A percentile compares a stretch with the other conserved stretches of the same genome.
phyloP scores from a whole-genome alignment of 2,329 filamentous ascomycete genomes.

The Hypoxylon sp. region DNA sequence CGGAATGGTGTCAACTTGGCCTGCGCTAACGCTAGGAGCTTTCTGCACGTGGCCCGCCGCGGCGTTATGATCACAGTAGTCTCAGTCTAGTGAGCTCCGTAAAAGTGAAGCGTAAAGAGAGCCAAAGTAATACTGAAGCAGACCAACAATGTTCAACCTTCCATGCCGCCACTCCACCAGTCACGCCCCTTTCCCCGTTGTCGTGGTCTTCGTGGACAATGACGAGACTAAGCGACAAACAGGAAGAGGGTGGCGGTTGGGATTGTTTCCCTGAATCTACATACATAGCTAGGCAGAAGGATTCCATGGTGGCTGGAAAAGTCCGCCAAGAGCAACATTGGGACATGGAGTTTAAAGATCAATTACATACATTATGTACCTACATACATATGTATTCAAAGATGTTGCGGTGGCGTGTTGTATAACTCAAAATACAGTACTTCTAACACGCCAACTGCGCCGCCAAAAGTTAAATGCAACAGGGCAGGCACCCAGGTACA shows the following conservation, averaged over 20 bases:
- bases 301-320: background rate
- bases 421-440: background rate
- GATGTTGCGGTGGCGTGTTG: background rate
- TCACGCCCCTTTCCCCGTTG: conserved; percentile 4
- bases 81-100: conserved; percentile 15
- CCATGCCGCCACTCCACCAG: conserved; percentile 15
- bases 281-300: background rate
- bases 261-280: conserved; percentile 8
- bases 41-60: conserved; percentile 27
- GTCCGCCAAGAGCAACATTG: too few relatives aligned
- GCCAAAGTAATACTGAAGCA: conserved; percentile 16
- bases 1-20: conserved; percentile 27
- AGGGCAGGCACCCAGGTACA: background rate
- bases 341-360: too few relatives aligned
- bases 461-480: background rate
- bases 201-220: background rate
- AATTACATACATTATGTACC: too few relatives aligned
- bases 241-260: background rate
- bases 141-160: conserved; percentile 23
- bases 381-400: background rate
- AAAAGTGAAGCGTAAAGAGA: conserved; percentile 10
- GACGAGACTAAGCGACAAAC: background rate
- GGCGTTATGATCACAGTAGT: conserved; percentile 13
- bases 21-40: conserved; percentile 33
- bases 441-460: background rate